Evolutionary conservation across 2,329 filamentous ascomycete genomes (phyloP), one percentile per base, ranked within the genome.

Genomic region (Colletotrichum trifolii): DNA sequence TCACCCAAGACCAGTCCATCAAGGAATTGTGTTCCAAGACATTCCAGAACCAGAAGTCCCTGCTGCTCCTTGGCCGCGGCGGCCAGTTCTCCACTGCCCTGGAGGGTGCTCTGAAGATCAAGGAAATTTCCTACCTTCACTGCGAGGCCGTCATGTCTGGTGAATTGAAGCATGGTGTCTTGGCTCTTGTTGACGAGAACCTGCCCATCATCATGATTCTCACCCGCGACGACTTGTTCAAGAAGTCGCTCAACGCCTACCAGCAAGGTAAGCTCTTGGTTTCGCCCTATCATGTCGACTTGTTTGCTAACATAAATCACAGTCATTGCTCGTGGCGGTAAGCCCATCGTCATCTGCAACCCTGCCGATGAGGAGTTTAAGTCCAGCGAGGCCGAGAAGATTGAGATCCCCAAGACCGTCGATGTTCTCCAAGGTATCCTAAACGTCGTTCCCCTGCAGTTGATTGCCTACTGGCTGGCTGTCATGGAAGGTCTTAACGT

Each of bases 61-160:
- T 99, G 74, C 86, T 99, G 68, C 88, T 99, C 59, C 87, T 99
- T 67, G 96, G 96, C 67, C 92, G 96, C 85, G 96, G 96, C 72
- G 93, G 93, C 77, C 96, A 99, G 83, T 97, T 94, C 85, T 94
- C 95, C 66, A 99, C 96, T 73, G 96, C 96, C 61, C 89, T 99
- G 25, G 96, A 99, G 85, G 96, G 93, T 81, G 96, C 96, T 54
- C 86, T 99, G 72, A 99, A 99, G 87, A 99, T 99, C 82, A 99
- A 99, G 88, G 96, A 99, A 83, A 99, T 99, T 74, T 98, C 95
- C 15, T 99, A 99, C 82, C 92, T 99, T 66, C 96, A 99, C 82
- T 99, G 96, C 81, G 96, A 99, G 84, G 96, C 96, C 73, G 96
- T 99, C 85, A 99, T 99, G 96, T 98, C 96, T 69, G 96, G 96